Conservation (phyloP, 2,329 filamentous ascomycete species). For the Sporothrix brasiliensis region DNA sequence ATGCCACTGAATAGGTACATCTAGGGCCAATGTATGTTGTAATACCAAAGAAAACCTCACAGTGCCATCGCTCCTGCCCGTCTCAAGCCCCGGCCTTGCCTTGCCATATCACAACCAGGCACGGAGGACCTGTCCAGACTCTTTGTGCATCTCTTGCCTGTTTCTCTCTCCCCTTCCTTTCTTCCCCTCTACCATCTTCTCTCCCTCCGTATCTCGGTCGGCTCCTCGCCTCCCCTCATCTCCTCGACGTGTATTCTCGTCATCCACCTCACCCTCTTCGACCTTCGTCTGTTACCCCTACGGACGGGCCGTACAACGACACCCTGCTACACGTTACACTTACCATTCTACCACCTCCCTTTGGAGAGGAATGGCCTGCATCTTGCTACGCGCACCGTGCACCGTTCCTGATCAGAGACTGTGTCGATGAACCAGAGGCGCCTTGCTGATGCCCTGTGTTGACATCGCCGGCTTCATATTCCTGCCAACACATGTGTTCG, state of each 20-base stretch:
- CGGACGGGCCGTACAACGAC: conserved; percentile 17
- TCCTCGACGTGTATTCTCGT: neutral
- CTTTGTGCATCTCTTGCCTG: conserved; percentile 16
- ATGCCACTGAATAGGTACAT: neutral
- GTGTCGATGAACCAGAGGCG: neutral
- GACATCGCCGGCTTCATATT: neutral
- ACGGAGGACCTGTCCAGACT: conserved; percentile 8
- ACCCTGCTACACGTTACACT: conserved; percentile 20
- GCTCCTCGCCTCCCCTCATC: neutral
- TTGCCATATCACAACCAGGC: conserved; percentile 24
- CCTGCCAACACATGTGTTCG: neutral
- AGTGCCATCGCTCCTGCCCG: conserved; percentile 11
- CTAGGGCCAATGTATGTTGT: too few relatives aligned
- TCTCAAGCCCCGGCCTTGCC: neutral
- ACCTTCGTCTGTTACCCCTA: neutral
- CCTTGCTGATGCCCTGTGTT: conserved; percentile 9
- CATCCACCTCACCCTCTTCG: neutral
- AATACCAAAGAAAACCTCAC: too few relatives aligned
- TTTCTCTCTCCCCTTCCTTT: conserved; percentile 7
- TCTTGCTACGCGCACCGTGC: neutral
- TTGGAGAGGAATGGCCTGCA: conserved; percentile 21
- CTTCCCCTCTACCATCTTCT: neutral
- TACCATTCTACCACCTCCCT: neutral
- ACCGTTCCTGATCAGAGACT: neutral
- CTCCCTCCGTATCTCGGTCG: neutral